These are phyloP conservation scores for Houttuynia cordata DNA, from an alignment of 164 flowering plant species.

Conservation along the genomic window DNA sequence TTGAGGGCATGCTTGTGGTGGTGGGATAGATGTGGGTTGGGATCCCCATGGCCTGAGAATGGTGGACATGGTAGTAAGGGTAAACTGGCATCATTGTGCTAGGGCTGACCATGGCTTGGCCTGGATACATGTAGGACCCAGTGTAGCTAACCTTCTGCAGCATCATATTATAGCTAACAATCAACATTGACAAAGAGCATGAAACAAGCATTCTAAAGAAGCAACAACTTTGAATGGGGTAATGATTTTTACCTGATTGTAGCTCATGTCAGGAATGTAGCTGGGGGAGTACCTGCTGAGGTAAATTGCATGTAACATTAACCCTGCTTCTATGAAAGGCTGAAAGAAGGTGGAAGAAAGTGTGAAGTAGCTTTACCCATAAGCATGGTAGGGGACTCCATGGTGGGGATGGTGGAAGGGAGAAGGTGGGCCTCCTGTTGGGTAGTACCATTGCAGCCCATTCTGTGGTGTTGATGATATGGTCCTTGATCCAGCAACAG, in stretches of 20 bases:
- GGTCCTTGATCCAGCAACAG: constrained; percentile 38
- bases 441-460: constrained; percentile 82
- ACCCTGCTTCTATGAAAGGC: neutral
- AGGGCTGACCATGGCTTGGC: constrained; percentile 40
- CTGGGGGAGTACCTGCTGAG: constrained; percentile 49
- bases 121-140: constrained; percentile 57
- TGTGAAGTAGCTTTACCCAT: constrained; percentile 32
- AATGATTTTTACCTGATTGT: constrained; percentile 40
- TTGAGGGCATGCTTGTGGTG: constrained; percentile 35
- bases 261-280: constrained; percentile 48
- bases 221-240: too few species aligned
- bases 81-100: constrained; percentile 70
- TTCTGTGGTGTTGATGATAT: constrained; percentile 23
- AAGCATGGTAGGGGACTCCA: constrained; percentile 43
- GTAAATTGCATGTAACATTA: neutral
- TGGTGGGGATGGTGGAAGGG: constrained; percentile 48
- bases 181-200: neutral
- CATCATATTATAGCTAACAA: neutral
- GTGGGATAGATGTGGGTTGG: constrained; percentile 52
- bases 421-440: constrained; percentile 35
- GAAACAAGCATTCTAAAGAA: too few species aligned
- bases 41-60: constrained; percentile 62
- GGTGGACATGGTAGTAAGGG: constrained; percentile 53
- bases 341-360: neutral
- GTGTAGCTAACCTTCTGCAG: constrained; percentile 46